Conservation (phyloP, 495 filamentous ascomycete genomes). For the Lineolata rhizophorae region DNA sequence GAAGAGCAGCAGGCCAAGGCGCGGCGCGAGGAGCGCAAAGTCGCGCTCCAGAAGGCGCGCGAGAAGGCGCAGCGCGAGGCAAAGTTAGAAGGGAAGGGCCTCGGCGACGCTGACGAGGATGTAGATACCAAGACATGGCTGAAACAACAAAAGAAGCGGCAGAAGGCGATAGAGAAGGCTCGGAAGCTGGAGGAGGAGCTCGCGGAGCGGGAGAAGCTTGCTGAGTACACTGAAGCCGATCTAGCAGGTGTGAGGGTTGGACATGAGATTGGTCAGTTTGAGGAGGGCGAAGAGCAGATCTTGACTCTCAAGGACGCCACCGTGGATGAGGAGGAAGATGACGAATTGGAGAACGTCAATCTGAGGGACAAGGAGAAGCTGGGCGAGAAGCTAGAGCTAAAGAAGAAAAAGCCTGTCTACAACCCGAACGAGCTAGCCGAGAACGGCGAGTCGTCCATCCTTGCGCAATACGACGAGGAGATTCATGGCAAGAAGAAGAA, state of each 20-base stretch:
- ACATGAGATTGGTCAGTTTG: conserved; percentile 60
- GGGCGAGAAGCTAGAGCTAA: conserved; percentile 54
- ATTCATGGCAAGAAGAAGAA: conserved; percentile 84
- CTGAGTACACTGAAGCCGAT: conserved; percentile 60
- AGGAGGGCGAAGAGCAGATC: conserved; percentile 48
- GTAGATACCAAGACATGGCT: conserved; percentile 72
- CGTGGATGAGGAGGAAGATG: conserved; percentile 73
- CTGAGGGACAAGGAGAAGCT: conserved; percentile 59
- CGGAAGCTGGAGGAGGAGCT: conserved; percentile 55
- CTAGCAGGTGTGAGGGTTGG: conserved; percentile 79
- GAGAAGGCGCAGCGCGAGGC: conserved; percentile 56
- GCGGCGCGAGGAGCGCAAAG: conserved; percentile 52
- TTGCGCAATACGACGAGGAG: conserved; percentile 87
- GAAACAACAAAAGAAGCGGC: conserved; percentile 64
- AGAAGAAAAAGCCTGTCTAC: conserved; percentile 83
- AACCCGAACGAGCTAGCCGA: conserved; percentile 59
- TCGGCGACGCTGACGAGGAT: conserved; percentile 49
- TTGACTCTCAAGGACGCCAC: conserved; percentile 79
- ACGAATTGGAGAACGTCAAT: conserved; percentile 74
- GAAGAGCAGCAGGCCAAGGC: conserved; percentile 36
- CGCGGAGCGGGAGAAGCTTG: conserved; percentile 34
- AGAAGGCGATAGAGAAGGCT: conserved; percentile 69
- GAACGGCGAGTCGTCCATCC: conserved; percentile 37
- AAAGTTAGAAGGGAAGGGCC: conserved; percentile 54
- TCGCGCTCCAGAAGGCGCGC: conserved; percentile 69